Evolutionary conservation across 495 filamentous ascomycete species (phyloP).

Genomic region (Geopyxis carbonaria): DNA sequence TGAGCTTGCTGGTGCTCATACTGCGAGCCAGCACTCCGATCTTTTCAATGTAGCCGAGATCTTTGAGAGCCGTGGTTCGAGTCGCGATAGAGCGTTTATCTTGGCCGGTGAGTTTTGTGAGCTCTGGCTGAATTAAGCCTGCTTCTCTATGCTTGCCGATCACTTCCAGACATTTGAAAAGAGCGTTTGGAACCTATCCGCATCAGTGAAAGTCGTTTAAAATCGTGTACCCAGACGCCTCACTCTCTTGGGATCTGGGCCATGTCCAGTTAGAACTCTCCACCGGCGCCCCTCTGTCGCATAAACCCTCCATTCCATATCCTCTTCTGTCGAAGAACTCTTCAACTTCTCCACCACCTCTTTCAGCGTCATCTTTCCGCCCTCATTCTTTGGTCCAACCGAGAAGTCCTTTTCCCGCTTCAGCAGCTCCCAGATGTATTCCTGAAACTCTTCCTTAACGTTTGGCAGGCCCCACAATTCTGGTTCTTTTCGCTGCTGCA

Average conservation of each 20-base stretch:
- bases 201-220: conserved; percentile 2
- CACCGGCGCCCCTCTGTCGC: conserved; percentile 51
- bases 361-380: conserved; percentile 15
- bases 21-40: conserved; percentile 45
- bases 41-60: conserved; percentile 77
- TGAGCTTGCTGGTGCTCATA: conserved; percentile 50
- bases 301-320: conserved; percentile 30
- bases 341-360: conserved; percentile 22
- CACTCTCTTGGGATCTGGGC: conserved; percentile 51
- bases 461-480: conserved; percentile 19
- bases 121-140: conserved; percentile 63
- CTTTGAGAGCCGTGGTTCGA: conserved; percentile 54
- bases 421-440: conserved; percentile 24
- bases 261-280: conserved; percentile 66
- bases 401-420: conserved; percentile 18
- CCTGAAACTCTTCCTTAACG: conserved; percentile 23
- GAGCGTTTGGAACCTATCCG: conserved; percentile 21
- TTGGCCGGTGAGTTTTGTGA: conserved; percentile 60
- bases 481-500: neutral
- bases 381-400: conserved; percentile 21
- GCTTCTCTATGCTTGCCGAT: conserved; percentile 53
- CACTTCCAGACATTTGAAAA: conserved; percentile 57
- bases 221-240: conserved; percentile 31
- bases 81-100: conserved; percentile 78
- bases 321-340: conserved; percentile 15